Base-by-base conservation (phyloP, 2,329 filamentous ascomycete species). In the Botrytis elliptica region DNA sequence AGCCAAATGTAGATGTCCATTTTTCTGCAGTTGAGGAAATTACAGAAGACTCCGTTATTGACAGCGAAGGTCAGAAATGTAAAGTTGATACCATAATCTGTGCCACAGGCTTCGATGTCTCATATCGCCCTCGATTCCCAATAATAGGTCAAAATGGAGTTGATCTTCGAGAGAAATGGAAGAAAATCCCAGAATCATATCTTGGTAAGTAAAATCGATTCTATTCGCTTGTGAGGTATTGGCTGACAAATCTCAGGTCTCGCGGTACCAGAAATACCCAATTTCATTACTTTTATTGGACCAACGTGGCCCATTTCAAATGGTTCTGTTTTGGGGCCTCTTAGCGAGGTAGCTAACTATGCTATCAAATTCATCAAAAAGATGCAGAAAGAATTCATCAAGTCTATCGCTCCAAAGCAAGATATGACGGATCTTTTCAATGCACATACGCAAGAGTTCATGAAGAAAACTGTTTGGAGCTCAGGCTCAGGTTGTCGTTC, bases 401-500 rank as follows among this genome's bases (percentile, higher is more conserved):
- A 83, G 70, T 82, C 85, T 12, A 80, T 88, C 18, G 81, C 77
- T 1, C 86, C 86, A 0, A 84, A 83, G 0, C 82, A 83, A 70
- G 83, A 80, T 0, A 85, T 86, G 6, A 85, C 86, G 10, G 84
- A 85, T 59, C 84, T 87, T 77, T 89, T 85, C 82, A 85, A 83
- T 78, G 85, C 82, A 78, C 87, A 85, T 80, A 84, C 85, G 40
- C 80, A 82, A 8, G 79, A 82, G 6, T 87, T 88, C 75, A 87
- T 89, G 84, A 86, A 86, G 63, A 84, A 85, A 38, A 87, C 85
- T 1, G 83, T 85, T 1, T 89, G 87, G 86, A 81, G 83, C 3
- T 80, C 82, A 4, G 79, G 80, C 14, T 86, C 82, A 3, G 79
- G 80, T 14, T 86, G 78, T 33, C 71, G 77, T 65, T 63, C 76